phyloP scores from a whole-genome alignment of 2,329 filamentous ascomycete genomes.

The Trichoderma lentiforme region DNA sequence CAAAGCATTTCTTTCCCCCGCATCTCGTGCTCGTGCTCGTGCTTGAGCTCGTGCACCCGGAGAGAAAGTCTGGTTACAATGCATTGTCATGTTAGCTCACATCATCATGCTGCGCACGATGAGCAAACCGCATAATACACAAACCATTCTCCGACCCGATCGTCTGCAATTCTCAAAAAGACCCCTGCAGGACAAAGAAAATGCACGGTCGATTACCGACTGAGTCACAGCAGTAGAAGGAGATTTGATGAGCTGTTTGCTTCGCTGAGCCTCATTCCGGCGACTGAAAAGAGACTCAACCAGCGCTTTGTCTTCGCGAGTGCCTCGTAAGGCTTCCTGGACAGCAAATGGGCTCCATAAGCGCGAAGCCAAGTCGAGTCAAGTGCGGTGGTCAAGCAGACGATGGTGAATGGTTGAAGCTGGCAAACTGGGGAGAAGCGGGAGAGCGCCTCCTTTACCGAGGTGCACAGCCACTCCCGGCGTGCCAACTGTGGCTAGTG shows the following conservation, averaged over 20 bases:
- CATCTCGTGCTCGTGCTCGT: neutral
- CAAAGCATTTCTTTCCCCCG: neutral
- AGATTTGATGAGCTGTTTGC: neutral
- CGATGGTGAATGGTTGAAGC: neutral
- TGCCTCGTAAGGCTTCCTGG: slow-evolving; percentile 16
- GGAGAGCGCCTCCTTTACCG: neutral
- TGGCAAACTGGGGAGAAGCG: neutral
- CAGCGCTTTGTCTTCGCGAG: neutral
- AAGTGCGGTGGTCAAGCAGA: neutral
- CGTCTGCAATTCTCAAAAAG: neutral
- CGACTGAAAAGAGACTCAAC: neutral
- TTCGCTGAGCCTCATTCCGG: neutral
- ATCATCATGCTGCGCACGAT: neutral
- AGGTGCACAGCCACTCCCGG: neutral
- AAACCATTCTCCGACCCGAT: neutral
- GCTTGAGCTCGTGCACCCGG: neutral
- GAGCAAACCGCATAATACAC: neutral
- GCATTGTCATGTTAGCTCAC: neutral
- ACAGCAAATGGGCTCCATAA: neutral
- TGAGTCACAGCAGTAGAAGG: neutral
- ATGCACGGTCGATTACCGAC: neutral
- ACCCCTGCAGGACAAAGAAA: neutral
- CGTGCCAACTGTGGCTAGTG: slow-evolving; percentile 6
- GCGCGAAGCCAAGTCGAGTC: neutral
- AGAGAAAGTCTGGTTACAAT: neutral